phyloP scores from a whole-genome alignment of 257 asterid species.

The Fraxinus quadrangulata region DNA sequence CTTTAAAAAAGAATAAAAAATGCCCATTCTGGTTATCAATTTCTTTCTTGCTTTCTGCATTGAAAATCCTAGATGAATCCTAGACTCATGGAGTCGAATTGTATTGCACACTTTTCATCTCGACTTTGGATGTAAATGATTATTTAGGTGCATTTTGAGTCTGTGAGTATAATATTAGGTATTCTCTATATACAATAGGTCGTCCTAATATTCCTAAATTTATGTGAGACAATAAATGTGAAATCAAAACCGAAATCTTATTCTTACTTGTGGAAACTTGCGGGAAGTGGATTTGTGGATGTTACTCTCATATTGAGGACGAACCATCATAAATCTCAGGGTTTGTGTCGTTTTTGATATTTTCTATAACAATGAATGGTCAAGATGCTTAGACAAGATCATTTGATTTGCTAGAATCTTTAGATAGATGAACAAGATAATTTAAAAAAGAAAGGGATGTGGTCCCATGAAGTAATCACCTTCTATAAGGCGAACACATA shows the following conservation, averaged over 20 bases:
- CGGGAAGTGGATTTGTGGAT: background rate
- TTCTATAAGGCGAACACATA: background rate
- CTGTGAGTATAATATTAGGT: background rate
- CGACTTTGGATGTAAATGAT: too few relatives aligned
- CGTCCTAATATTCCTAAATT: background rate
- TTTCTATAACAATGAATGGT: background rate
- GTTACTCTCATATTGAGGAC: background rate
- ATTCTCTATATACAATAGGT: background rate
- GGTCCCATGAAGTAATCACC: conserved; percentile 13
- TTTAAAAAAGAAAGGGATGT: conserved; percentile 16
- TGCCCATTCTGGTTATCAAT: background rate
- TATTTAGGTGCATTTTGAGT: background rate
- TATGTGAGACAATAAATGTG: background rate
- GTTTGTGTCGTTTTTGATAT: background rate
- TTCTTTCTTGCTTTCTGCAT: background rate
- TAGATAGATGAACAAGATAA: conserved; percentile 1
- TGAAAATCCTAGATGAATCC: background rate
- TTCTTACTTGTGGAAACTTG: background rate
- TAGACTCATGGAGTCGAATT: too few relatives aligned
- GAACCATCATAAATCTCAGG: background rate
- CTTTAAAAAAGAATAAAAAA: background rate
- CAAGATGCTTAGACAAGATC: conserved; percentile 34
- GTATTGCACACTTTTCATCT: too few relatives aligned
- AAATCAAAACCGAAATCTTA: too few relatives aligned
- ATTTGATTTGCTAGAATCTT: conserved; percentile 24